phyloP scores from a whole-genome alignment of 208 protist genomes.

The Zelonia costaricensis region DNA sequence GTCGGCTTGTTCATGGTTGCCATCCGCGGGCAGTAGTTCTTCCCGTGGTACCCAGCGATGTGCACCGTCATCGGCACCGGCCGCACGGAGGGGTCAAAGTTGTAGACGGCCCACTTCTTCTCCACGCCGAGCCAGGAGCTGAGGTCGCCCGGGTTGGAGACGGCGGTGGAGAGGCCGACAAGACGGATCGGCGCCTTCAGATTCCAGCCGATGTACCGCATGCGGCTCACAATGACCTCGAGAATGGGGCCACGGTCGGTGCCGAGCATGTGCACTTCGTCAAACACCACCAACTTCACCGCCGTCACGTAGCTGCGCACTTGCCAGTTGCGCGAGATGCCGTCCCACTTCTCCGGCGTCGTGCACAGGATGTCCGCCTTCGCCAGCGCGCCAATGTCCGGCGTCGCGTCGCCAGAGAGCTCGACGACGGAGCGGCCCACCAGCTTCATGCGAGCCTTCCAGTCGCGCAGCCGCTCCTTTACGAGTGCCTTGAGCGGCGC shows the following conservation, averaged over 20 bases:
- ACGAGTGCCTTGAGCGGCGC: constrained; percentile 99
- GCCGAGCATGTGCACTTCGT: constrained; percentile 99
- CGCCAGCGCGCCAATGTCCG: constrained; percentile 92
- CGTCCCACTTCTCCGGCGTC: constrained; percentile 99
- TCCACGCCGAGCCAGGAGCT: constrained; percentile 98
- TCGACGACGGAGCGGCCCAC: constrained; percentile 97
- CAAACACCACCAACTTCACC: constrained; percentile 97
- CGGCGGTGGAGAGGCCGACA: constrained; percentile 98
- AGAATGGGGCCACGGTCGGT: constrained; percentile 98
- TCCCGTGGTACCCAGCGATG: constrained; percentile 97
- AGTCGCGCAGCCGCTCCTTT: constrained; percentile 98
- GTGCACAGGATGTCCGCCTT: constrained; percentile 98
- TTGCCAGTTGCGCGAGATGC: constrained; percentile 98
- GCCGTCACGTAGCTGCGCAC: constrained; percentile 93
- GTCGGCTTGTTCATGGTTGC: constrained; percentile 99
- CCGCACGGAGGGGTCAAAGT: constrained; percentile 98
- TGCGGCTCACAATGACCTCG: constrained; percentile 98
- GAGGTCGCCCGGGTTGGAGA: constrained; percentile 98
- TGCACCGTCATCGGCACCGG: constrained; percentile 98
- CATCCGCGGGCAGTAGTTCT: constrained; percentile 99
- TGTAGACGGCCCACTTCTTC: constrained; percentile 95
- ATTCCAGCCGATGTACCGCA: constrained; percentile 97
- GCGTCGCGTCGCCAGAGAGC: constrained; percentile 98
- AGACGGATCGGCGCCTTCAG: constrained; percentile 94
- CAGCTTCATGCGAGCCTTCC: constrained; percentile 90